Conservation (phyloP, 129 eudicot genomes). For the Helichrysum umbraculigerum region DNA sequence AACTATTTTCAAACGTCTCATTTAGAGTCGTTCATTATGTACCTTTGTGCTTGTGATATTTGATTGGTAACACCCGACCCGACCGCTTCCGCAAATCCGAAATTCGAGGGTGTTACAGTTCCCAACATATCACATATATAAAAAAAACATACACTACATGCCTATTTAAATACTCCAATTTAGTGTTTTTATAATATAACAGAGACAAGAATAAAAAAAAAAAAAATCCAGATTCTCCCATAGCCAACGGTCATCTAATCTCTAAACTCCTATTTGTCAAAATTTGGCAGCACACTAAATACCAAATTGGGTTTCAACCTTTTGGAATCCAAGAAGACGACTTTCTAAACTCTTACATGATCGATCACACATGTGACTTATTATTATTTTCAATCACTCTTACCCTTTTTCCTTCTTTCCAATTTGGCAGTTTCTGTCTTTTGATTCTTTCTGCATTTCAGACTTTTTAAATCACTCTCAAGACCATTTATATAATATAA, state of each 20-base stretch:
- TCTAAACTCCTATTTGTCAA: neutral
- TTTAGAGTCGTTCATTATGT: too few species aligned
- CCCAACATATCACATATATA: neutral
- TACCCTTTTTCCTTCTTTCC: neutral
- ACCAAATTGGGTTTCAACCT: neutral
- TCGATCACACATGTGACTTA: constrained; percentile 9
- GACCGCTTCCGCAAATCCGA: too few species aligned
- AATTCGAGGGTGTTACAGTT: too few species aligned
- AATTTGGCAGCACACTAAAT: neutral
- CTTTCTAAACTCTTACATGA: constrained; percentile 12
- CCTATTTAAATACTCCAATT: too few species aligned
- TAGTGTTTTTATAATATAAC: neutral
- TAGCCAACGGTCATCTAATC: neutral
- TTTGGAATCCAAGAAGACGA: neutral
- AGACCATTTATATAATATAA: neutral
- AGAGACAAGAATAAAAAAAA: neutral
- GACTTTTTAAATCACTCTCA: neutral
- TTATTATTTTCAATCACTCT: constrained; percentile 20
- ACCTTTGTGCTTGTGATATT: too few species aligned
- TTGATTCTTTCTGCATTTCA: constrained; percentile 21
- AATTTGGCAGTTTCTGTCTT: constrained; percentile 21
- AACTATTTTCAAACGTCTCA: too few species aligned
- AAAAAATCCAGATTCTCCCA: neutral
- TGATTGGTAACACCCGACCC: too few species aligned
- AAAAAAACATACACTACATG: too few species aligned